Conservation (phyloP, 2,329 filamentous ascomycete genomes). For the Ciborinia camelliae region DNA sequence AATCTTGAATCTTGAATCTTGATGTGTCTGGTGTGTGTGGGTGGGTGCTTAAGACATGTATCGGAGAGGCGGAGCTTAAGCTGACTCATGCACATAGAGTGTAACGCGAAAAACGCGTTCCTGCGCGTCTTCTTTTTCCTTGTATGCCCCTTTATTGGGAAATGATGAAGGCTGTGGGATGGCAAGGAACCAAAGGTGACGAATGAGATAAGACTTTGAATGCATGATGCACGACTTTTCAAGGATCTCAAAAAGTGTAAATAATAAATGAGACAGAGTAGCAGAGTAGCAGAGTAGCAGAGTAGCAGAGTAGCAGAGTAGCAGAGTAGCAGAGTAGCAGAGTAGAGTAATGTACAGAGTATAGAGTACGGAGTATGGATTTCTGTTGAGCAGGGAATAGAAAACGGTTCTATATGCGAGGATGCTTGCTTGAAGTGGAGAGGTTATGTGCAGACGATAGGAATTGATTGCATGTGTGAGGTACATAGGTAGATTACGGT, state of each 20-base stretch:
- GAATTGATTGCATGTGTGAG: neutral
- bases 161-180: neutral
- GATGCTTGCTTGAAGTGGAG: slow-evolving; percentile 14
- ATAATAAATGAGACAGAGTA: too few relatives aligned
- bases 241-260: neutral
- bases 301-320: too few relatives aligned
- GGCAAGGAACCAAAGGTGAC: neutral
- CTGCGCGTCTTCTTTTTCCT: slow-evolving; percentile 2
- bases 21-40: neutral
- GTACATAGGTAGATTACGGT: neutral
- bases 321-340: too few relatives aligned
- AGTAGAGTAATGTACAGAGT: too few relatives aligned
- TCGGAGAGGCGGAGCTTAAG: neutral
- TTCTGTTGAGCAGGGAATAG: neutral
- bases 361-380: too few relatives aligned
- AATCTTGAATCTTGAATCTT: too few relatives aligned
- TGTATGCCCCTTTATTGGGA: slow-evolving; percentile 8
- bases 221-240: neutral
- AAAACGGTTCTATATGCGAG: slow-evolving; percentile 6
- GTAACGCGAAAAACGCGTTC: neutral
- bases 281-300: too few relatives aligned
- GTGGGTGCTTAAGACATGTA: neutral
- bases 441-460: neutral
- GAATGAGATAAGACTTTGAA: neutral
- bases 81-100: neutral